Evolutionary conservation across 139 green algal genomes (phyloP), one percentile per base, ranked within the genome.

Genomic region (Picochlorum sp.): DNA sequence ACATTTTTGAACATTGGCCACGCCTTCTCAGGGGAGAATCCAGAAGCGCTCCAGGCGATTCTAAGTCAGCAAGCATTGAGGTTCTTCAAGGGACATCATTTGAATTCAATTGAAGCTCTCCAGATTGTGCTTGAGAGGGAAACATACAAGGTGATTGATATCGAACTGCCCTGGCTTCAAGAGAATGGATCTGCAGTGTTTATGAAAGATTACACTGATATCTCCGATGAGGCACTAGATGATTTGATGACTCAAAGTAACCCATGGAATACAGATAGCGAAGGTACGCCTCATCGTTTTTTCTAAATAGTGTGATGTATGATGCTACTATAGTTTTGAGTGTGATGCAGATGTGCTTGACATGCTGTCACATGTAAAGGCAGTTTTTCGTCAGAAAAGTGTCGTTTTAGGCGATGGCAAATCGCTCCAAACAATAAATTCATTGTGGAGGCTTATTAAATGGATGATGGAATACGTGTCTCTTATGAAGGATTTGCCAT

Each of bases 401-500:
- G n/a, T 54, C 2, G n/a, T 54, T 7, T 21, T 54, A 21, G 47
- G 47, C 47, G 0, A 54, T 54, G 13, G 47, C 0, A 54, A 54
- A 9, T 21, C 18, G n/a, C n/a, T 54, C 24, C 15, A 54, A 24
- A 21, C 47, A 54, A 83, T 69, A 11, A 78, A 72, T 57, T 57
- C 74, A 2, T 71, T 70, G 3, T 60, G 66, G 67, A 72, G 74
- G 54, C 64, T 83, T 16, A 60, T 59, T 49, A 69, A 77, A 51
- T 77, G 70, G 69, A 59, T 82, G 62, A 34, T 51, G 4, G 67
- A 84, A 37, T 84, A 84, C 50, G 71, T 55, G 0, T 18, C 54
- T 14, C 74, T 84, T 5, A 84, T 84, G 77, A 83, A 69, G 45
- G 59, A 62, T 45, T 67, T 84, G 16, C 49, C 54, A 45, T 49